A percentile compares a stretch with the other conserved stretches of the same genome.
These are phyloP conservation scores for Iodosphaeria phyllophila DNA, from an alignment of 2,329 filamentous ascomycete species.

Conservation along the genomic window DNA sequence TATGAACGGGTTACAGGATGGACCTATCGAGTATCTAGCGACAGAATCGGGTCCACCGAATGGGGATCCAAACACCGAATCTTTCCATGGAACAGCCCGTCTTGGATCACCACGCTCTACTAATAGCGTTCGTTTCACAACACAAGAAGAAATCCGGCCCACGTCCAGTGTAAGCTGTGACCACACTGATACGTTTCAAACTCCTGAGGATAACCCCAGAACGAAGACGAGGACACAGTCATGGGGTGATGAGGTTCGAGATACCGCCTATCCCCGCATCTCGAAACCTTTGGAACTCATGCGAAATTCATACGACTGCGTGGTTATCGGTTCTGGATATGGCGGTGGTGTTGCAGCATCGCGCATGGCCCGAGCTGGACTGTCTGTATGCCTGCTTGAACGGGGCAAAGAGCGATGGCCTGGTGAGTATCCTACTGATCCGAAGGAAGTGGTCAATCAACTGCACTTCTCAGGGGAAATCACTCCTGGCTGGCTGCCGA, in stretches of 20 bases:
- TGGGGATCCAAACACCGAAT: too few relatives aligned
- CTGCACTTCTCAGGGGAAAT: conserved; percentile 37
- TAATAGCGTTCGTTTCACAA: too few relatives aligned
- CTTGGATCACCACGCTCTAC: too few relatives aligned
- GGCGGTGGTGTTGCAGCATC: conserved; percentile 48
- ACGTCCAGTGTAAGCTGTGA: too few relatives aligned
- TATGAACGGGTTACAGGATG: too few relatives aligned
- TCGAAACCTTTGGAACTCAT: conserved; percentile 38
- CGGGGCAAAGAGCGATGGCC: conserved; percentile 47
- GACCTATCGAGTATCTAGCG: too few relatives aligned
- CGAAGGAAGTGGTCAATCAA: conserved; percentile 27
- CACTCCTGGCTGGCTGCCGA: conserved; percentile 20
- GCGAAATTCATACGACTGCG: conserved; percentile 38
- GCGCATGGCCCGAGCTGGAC: conserved; percentile 39
- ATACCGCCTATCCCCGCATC: conserved; percentile 27
- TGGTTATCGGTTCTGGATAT: conserved; percentile 53
- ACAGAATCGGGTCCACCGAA: too few relatives aligned
- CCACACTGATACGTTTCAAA: too few relatives aligned
- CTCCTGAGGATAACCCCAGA: too few relatives aligned
- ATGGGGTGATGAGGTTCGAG: conserved; percentile 12
- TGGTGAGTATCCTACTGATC: conserved; percentile 38
- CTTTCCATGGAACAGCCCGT: too few relatives aligned
- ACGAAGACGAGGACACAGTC: conserved; percentile 11
- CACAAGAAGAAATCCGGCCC: too few relatives aligned
- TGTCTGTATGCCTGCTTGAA: conserved; percentile 46